phyloP scores from a whole-genome alignment of 192 early-diverging fungal species.

The Mortierella claussenii region DNA sequence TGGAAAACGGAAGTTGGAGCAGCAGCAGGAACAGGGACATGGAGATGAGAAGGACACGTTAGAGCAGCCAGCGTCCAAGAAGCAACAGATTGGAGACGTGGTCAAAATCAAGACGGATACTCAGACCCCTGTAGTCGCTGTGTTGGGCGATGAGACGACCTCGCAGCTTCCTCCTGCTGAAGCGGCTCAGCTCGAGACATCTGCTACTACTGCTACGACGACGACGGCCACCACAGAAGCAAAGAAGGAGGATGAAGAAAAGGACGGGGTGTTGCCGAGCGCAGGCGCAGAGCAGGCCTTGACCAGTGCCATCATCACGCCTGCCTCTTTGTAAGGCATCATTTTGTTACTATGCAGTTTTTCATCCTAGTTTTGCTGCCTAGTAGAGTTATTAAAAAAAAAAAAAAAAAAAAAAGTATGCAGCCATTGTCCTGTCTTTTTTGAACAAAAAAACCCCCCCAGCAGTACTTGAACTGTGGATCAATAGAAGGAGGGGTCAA shows the following conservation, averaged over 20 bases:
- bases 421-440: no score
- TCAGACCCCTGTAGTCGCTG: no score
- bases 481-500: no score
- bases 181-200: conserved; percentile 2
- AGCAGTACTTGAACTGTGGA: no score
- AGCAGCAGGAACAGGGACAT: not conserved
- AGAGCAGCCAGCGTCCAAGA: conserved; percentile 7
- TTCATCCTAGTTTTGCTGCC: no score
- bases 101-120: no score
- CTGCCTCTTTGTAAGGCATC: no score
- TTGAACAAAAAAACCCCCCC: no score
- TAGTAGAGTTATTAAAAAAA: no score
- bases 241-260: not conserved
- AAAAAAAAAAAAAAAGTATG: no score
- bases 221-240: not conserved
- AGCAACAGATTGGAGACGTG: conserved; percentile 11
- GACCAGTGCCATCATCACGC: no score
- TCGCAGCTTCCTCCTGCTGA: conserved; percentile 26
- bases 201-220: not conserved
- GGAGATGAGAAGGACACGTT: not conserved
- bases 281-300: conserved; percentile 19
- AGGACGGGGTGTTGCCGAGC: conserved; percentile 6
- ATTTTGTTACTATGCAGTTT: no score
- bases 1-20: conserved; percentile 19
- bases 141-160: conserved; percentile 3